Base-by-base conservation (phyloP, 768 basidiomycete species). In the Amanita rubescens region DNA sequence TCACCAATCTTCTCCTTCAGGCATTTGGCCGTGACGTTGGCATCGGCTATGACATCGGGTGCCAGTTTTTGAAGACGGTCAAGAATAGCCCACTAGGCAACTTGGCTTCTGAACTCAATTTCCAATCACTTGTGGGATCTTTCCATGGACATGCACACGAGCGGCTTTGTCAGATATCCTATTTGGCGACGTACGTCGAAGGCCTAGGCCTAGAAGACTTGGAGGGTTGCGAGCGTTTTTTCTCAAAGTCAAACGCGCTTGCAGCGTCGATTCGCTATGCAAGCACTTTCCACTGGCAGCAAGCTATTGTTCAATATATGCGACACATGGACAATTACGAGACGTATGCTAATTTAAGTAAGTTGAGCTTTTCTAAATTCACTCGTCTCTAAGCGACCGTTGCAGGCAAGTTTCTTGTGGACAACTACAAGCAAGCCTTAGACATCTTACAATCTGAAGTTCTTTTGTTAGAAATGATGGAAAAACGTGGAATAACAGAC, bases 391-490 rank as follows among this genome's bases (percentile, higher is more conserved):
- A 32, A 6, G n/a, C n/a, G n/a, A n/a, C n/a, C n/a, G n/a, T n/a
- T 30, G 17, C 51, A 49, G 42, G 27, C 49, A 49, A 41, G 11
- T 55, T 64, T 41, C 20, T 68, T 12, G 35, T 46, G 27, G 57
- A 63, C 30, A 65, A 68, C 56, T 68, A 67, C 45, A 17, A 57
- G 33, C 63, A 67, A 30, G 66, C 63, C 3, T 55, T 66, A 9
- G 54, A 60, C 3, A 60, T 64, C 19, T 32, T 63, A 11, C n/a
- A 37, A 3, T 39, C 30, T 25, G 43, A 50, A 24, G 32, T 9
- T 8, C 51, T 46, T 3, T 37, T 60, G 12, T 3, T 38, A 12
- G 1, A n/a, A 19, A 25, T 57, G 2, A 57, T 60, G 55, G 24
- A 15, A 10, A 48, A 48, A 14, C 34, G 33, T 17, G 53, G 50